Evolutionary conservation across 2,329 filamentous ascomycete genomes (phyloP), one percentile per base, ranked within the genome.

Genomic region (Calonectria multiphialidica): DNA sequence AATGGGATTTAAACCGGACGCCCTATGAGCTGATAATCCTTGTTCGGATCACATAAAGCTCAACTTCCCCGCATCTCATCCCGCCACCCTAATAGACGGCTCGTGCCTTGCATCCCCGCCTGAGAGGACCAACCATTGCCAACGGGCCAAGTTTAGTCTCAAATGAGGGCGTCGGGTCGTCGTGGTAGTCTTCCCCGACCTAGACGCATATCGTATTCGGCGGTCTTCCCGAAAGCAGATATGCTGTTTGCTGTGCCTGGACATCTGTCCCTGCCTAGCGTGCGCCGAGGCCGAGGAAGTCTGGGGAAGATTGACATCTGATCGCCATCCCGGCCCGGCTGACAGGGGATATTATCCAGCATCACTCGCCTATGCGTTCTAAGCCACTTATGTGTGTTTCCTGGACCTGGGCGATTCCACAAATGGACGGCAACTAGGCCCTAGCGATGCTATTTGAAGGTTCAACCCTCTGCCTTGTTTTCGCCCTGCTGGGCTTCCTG

Each of bases 291-390:
- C 61, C 40, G 61, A 59, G 33, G 33, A 59, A 68, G 45, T 68
- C 55, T 62, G 55, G 66, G 55, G 55, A 68, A 62, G 18, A 35
- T 35, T 68, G 66, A 35, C 66, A 68, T 68, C 66, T 68, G 66
- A 68, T 68, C 23, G 44, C 23, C 18, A 23, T 47, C 35, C 66
- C 55, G 47, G 53, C 21, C 53, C 53, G 53, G 53, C 21, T 16
- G 21, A 25, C 53, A 59, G 53, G 53, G 53, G 53, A 28, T 40
- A 40, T 59, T 33, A 40, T 40, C 53, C 53, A 59, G 33, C 21
- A 23, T 40, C 23, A n/a, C 35, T 59, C 53, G 53, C 8, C 33
- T 40, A 28, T 35, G 61, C 30, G 12, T 33, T 49, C 30, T 37
- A 21, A n/a, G 45, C 30, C 62, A 65, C 21, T 50, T n/a, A 37